A percentile compares a stretch with the other conserved stretches of the same genome.
Evolutionary conservation across 768 basidiomycete genomes (phyloP).

Genomic region (Exidia glandulosa): DNA sequence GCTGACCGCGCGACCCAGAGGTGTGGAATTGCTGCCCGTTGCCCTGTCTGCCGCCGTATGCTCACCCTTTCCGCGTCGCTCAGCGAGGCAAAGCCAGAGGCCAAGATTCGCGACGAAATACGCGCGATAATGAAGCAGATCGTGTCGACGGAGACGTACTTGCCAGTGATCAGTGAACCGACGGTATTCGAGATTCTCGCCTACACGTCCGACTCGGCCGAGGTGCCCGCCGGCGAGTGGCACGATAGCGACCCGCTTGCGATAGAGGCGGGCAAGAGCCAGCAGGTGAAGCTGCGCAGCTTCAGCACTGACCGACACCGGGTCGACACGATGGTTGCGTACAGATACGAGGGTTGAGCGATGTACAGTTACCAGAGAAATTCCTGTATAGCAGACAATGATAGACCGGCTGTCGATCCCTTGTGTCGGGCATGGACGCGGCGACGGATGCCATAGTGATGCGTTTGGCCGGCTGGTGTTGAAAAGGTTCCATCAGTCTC

Average conservation of each 20-base stretch:
- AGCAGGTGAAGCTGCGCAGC: slow-evolving; percentile 87
- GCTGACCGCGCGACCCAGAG: slow-evolving; percentile 18
- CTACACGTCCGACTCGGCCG: slow-evolving; percentile 85
- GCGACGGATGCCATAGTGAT: background rate
- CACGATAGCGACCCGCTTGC: slow-evolving; percentile 87
- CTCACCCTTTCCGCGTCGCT: background rate
- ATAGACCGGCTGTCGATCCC: background rate
- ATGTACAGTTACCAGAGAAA: background rate
- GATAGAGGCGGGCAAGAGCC: slow-evolving; percentile 87
- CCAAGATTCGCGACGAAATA: slow-evolving; percentile 95
- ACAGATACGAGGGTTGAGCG: slow-evolving; percentile 73
- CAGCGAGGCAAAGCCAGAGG: slow-evolving; percentile 54
- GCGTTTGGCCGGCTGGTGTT: background rate
- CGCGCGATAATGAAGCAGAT: slow-evolving; percentile 97
- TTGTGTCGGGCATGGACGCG: background rate
- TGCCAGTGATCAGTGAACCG: slow-evolving; percentile 89
- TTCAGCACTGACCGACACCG: slow-evolving; percentile 98
- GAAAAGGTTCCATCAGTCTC: slow-evolving; percentile 8
- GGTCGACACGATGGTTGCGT: slow-evolving; percentile 96
- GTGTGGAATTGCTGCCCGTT: background rate
- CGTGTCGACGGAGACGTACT: slow-evolving; percentile 90
- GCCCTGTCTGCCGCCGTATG: background rate
- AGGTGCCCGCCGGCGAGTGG: slow-evolving; percentile 91
- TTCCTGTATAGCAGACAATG: background rate
- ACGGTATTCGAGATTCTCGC: slow-evolving; percentile 97